These are phyloP conservation scores for Zymoseptoria tritici DNA, from an alignment of 2,329 filamentous ascomycete species.

Conservation along the genomic window DNA sequence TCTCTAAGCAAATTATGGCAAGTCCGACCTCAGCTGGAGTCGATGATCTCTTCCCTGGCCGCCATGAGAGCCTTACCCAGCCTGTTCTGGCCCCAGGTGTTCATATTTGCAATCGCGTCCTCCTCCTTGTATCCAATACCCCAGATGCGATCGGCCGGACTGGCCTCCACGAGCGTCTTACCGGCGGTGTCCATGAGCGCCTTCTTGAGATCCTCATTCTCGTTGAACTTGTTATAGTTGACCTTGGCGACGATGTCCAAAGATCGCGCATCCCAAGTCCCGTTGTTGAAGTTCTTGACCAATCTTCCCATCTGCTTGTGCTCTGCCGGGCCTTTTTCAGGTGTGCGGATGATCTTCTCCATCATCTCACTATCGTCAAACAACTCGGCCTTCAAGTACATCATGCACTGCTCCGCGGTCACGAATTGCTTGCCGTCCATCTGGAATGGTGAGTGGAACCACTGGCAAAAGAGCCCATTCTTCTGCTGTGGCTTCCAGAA, in stretches of 20 bases:
- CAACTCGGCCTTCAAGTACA: conserved; percentile 35
- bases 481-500: conserved; percentile 17
- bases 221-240: conserved; percentile 30
- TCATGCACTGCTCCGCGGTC: conserved; percentile 29
- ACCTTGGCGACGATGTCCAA: conserved; percentile 28
- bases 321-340: conserved; percentile 19
- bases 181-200: conserved; percentile 27
- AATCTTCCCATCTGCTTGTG: conserved; percentile 30
- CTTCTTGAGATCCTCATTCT: conserved; percentile 23
- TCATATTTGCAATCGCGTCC: conserved; percentile 23
- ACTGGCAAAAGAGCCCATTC: conserved; percentile 20
- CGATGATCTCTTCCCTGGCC: conserved; percentile 21
- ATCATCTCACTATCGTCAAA: conserved; percentile 39
- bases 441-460: conserved; percentile 18
- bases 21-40: not conserved
- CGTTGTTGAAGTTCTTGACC: conserved; percentile 28
- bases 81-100: conserved; percentile 29
- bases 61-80: conserved; percentile 31
- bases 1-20: too few relatives aligned
- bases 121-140: conserved; percentile 29
- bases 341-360: conserved; percentile 43
- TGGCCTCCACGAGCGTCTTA: conserved; percentile 29
- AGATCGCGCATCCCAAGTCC: conserved; percentile 23
- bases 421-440: conserved; percentile 10
- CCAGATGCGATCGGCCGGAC: conserved; percentile 32